Evolutionary conservation across 208 protist genomes (phyloP).

Genomic region (Trypanosoma scelopori): DNA sequence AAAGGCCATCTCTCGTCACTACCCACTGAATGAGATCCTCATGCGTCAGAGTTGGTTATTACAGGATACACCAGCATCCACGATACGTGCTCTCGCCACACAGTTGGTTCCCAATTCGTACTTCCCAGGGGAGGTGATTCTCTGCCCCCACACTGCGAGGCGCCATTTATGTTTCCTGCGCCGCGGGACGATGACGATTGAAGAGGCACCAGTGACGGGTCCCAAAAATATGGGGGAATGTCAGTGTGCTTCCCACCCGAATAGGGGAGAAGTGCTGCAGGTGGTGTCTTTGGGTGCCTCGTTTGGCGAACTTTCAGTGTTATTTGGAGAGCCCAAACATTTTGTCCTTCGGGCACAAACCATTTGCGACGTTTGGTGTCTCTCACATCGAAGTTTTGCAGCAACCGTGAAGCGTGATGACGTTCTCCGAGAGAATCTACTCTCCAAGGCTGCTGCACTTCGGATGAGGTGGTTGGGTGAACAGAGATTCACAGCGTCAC

Average conservation of each 20-base stretch:
- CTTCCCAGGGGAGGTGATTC: constrained; percentile 76
- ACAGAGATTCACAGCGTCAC: constrained; percentile 67
- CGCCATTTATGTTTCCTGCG: constrained; percentile 84
- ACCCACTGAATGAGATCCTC: constrained; percentile 68
- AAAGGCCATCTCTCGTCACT: constrained; percentile 55
- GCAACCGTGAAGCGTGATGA: constrained; percentile 67
- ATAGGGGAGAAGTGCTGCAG: constrained; percentile 20
- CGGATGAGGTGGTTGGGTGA: constrained; percentile 83
- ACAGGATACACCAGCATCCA: constrained; percentile 74
- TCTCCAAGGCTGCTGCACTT: constrained; percentile 79
- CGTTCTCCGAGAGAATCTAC: constrained; percentile 48
- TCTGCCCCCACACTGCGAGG: constrained; percentile 52
- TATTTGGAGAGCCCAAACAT: constrained; percentile 79
- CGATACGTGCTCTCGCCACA: constrained; percentile 71
- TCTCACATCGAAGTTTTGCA: constrained; percentile 63
- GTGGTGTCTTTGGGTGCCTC: constrained; percentile 47
- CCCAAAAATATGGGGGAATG: neutral
- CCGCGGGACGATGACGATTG: constrained; percentile 59
- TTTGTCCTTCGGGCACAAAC: constrained; percentile 67
- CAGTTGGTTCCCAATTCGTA: constrained; percentile 64
- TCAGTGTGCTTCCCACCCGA: neutral
- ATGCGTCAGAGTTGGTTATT: constrained; percentile 90
- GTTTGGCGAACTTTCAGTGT: constrained; percentile 83
- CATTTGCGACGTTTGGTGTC: constrained; percentile 81
- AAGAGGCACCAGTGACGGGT: constrained; percentile 31